Evolutionary conservation across 2,329 filamentous ascomycete genomes (phyloP).

Genomic region (Hirsutella rhossiliensis): DNA sequence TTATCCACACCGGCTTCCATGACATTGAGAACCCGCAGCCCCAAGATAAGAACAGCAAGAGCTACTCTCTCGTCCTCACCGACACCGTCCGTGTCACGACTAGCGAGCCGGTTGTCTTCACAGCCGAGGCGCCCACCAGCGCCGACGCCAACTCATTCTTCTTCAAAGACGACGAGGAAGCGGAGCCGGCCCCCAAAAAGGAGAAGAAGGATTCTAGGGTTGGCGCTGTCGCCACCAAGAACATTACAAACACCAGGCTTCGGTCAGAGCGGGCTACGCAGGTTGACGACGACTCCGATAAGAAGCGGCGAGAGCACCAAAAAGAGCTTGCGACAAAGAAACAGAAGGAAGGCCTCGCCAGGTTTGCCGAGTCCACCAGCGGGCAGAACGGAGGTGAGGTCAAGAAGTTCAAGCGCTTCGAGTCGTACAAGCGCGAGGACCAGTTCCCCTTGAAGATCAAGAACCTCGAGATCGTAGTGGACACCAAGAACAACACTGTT

Average conservation of each 20-base stretch:
- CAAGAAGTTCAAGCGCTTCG: conserved; percentile 98
- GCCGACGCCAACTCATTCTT: conserved; percentile 95
- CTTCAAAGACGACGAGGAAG: conserved; percentile 92
- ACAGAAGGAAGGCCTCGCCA: conserved; percentile 72
- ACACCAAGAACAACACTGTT: conserved; percentile 79
- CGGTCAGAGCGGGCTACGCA: conserved; percentile 84
- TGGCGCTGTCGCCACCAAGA: conserved; percentile 82
- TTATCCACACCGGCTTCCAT: conserved; percentile 78
- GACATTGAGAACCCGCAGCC: conserved; percentile 80
- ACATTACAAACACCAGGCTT: conserved; percentile 87
- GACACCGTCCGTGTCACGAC: conserved; percentile 85
- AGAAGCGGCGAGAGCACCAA: conserved; percentile 79
- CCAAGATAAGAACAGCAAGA: conserved; percentile 80
- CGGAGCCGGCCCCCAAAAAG: conserved; percentile 78
- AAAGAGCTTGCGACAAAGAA: conserved; percentile 81
- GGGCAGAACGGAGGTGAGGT: conserved; percentile 82
- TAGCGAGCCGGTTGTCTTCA: conserved; percentile 77
- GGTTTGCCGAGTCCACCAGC: conserved; percentile 76
- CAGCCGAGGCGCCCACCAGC: conserved; percentile 81
- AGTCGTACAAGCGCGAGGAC: conserved; percentile 97
- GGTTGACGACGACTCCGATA: conserved; percentile 80
- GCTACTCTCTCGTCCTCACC: conserved; percentile 79
- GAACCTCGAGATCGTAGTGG: conserved; percentile 81
- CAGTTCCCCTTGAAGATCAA: conserved; percentile 75
- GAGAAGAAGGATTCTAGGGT: conserved; percentile 75